Percentiles rank a stretch among this genome's conserved stretches.
Evolutionary conservation across 2,329 filamentous ascomycete species (phyloP).

Genomic region (Emergomyces orientalis): DNA sequence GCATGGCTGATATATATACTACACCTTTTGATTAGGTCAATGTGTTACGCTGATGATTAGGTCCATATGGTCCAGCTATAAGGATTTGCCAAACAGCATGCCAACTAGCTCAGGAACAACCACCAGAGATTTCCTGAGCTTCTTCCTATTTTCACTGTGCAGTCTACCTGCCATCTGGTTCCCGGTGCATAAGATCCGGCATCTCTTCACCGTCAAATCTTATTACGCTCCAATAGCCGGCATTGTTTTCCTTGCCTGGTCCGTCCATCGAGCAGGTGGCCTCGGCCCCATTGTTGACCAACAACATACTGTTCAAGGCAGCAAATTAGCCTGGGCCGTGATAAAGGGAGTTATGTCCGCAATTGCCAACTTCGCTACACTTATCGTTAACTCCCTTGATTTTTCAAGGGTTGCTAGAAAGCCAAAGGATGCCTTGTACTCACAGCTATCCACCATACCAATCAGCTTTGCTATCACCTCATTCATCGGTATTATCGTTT

Average conservation of each 20-base stretch:
- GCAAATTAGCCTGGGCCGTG: constrained; percentile 67
- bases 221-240: constrained; percentile 76
- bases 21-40: constrained; percentile 39
- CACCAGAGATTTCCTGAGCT: constrained; percentile 67
- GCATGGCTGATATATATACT: not conserved
- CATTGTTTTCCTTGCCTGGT: constrained; percentile 80
- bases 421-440: constrained; percentile 67
- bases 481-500: constrained; percentile 75
- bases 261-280: constrained; percentile 69
- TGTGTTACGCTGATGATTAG: constrained; percentile 86
- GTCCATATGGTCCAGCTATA: constrained; percentile 61
- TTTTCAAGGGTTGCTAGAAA: constrained; percentile 75
- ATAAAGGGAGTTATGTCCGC: constrained; percentile 79
- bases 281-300: constrained; percentile 74
- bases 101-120: constrained; percentile 56
- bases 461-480: constrained; percentile 66
- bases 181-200: constrained; percentile 77
- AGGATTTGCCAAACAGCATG: constrained; percentile 59
- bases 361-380: constrained; percentile 81
- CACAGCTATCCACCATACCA: constrained; percentile 68
- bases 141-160: constrained; percentile 77
- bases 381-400: constrained; percentile 72
- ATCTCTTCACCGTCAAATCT: constrained; percentile 85
- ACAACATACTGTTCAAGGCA: constrained; percentile 53
- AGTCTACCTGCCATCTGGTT: constrained; percentile 82